A percentile compares a stretch with the other conserved stretches of the same genome.
Evolutionary conservation across 108 stramenopile genomes (phyloP).

Genomic region (Nitzschia inconspicua): DNA sequence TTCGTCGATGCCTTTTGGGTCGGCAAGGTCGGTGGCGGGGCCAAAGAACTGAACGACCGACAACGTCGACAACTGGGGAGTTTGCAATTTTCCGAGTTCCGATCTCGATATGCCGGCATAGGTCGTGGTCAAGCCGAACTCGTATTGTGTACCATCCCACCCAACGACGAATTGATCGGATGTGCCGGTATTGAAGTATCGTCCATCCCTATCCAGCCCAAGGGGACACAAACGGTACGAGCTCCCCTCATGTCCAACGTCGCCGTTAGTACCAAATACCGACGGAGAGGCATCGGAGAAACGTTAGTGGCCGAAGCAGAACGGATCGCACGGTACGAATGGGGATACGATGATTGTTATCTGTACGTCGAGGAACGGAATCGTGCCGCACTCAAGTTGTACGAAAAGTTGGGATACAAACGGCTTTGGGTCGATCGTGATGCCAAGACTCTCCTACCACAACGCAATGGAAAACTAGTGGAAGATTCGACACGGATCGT

Average conservation of each 20-base stretch:
- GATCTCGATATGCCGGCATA: constrained; percentile 56
- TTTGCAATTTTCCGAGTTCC: constrained; percentile 69
- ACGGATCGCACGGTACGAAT: constrained; percentile 51
- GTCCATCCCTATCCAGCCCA: constrained; percentile 14
- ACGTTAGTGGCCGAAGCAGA: constrained; percentile 63
- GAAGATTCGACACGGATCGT: constrained; percentile 57
- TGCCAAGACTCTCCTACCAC: constrained; percentile 71
- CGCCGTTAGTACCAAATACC: constrained; percentile 53
- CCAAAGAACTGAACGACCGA: constrained; percentile 27
- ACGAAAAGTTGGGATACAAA: constrained; percentile 74
- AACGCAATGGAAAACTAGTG: constrained; percentile 37
- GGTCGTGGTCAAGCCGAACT: constrained; percentile 45
- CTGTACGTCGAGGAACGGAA: constrained; percentile 81
- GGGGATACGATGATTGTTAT: constrained; percentile 70
- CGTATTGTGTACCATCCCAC: constrained; percentile 19
- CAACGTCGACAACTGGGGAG: constrained; percentile 45
- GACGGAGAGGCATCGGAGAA: constrained; percentile 71
- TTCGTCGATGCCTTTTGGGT: constrained; percentile 85
- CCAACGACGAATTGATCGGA: constrained; percentile 38
- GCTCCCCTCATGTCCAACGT: constrained; percentile 79
- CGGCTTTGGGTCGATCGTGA: constrained; percentile 59
- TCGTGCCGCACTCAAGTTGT: constrained; percentile 57
- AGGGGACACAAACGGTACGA: background rate
- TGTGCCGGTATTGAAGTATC: constrained; percentile 74
- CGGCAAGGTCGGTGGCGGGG: constrained; percentile 66